Evolutionary conservation across 2,329 filamentous ascomycete species (phyloP), one percentile per base, ranked within the genome.

Genomic region (Aspergillus clavatus): DNA sequence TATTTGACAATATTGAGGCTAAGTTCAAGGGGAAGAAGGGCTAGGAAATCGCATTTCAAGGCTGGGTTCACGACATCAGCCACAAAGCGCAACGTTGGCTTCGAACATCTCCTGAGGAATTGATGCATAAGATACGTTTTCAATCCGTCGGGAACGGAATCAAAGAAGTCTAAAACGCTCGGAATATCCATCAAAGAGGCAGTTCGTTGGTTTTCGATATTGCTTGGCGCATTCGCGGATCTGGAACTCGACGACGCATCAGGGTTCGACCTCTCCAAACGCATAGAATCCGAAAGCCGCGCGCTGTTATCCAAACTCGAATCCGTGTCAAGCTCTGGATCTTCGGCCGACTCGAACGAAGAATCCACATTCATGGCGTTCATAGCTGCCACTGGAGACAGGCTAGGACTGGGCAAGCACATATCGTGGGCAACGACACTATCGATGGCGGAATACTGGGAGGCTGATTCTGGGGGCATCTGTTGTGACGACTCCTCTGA

Each of bases 41-140:
- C 81, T 40, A 98, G 73, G 51, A 97, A 96, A 64, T 98, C 93
- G 62, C 89, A 95, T 67, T 95, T 96, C 45, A 98, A 71, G 0
- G 91, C 89, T 6, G 93, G 93, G 60, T 95, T 96, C 53, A 98
- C 90, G 11, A 89, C 83, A 54, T 89, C 84, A 27, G 91, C 89
- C 44, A 98, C 84, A 43, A 95, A 84, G 60, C 93, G 89, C 4
- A 98, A 75, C 0, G 90, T 95, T 33, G 89, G 85, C 55, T 94
- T 86, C 5, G 89, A 82, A 61, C 90, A 97, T 38, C 93, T 80
- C 45, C 88, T 84, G 21, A 98, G 78, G 44, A 98, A 82, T 63
- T 98, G 91, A 63, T 94, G 97, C 83, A 98, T 95, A 70, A 98
- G 84, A 62, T 95, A 95, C 0, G 86, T 87, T 70, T 98, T 93